Evolutionary conservation across 768 basidiomycete species (phyloP), one percentile per base, ranked within the genome.

Genomic region (Lactarius vividus): DNA sequence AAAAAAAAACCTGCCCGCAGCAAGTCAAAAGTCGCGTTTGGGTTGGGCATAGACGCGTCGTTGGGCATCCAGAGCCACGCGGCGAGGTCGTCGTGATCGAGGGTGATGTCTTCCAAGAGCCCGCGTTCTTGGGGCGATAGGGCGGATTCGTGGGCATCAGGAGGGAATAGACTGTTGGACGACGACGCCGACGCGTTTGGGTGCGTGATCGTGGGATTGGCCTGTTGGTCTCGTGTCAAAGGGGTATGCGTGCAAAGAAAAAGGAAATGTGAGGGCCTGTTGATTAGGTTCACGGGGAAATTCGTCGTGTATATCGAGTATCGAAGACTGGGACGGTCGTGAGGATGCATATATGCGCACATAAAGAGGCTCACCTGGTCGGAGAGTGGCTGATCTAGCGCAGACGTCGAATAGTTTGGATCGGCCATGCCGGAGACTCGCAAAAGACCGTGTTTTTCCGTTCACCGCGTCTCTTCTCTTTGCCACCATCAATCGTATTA

Each of bases 41-140:
- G 28, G 3, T 46, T 46, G 15, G 33, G 20, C 1, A 26, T 11
- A 46, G 44, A 61, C 64, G 59, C 44, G 64, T 57, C 46, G 16
- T 55, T 57, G 18, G 9, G 10, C 2, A n/a, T 9, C 9, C 16
- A 52, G 2, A 52, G 7, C 61, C 65, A 66, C 42, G 53, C 42
- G 57, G 39, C 33, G 31, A 49, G 46, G 57, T 61, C 67, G 23
- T 66, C 67, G 4, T 29, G 64, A 44, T 57, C 64, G 26, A 61
- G 31, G 0, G 64, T 66, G 23, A 69, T 66, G 23, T 69, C 67
- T 10, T 35, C 67, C 67, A 66, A 66, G 31, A 69, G 61, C 57
- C 61, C 61, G 61, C 60, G 61, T 44, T 62, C 67, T 55, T 69
- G 64, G 23, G 55, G 56, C 3, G 64, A 69, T 9, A 66, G 20